These are phyloP conservation scores for Emericellopsis terricola DNA, from an alignment of 495 filamentous ascomycete species.

Conservation along the genomic window DNA sequence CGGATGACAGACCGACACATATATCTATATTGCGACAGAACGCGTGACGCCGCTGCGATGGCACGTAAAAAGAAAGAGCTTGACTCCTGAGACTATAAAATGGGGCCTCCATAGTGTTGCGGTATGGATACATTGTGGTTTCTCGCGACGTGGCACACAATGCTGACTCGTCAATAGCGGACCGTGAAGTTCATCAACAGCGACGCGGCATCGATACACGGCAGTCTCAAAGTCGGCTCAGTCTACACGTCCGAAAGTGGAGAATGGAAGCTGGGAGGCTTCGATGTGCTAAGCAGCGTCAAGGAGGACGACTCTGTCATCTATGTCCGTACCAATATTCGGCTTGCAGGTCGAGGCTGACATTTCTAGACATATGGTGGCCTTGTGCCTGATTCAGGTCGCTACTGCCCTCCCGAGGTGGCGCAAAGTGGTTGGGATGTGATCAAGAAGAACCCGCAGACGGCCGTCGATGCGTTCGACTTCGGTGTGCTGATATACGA, in stretches of 20 bases:
- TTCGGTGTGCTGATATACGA: slow-evolving; percentile 76
- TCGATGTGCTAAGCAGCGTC: slow-evolving; percentile 83
- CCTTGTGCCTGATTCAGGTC: slow-evolving; percentile 61
- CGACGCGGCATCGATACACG: slow-evolving; percentile 81
- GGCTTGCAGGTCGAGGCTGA: not conserved
- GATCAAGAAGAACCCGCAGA: slow-evolving; percentile 64
- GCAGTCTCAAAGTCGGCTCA: slow-evolving; percentile 64
- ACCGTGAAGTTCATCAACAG: slow-evolving; percentile 92
- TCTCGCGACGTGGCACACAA: not conserved
- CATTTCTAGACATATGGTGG: slow-evolving; percentile 56
- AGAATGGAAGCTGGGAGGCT: slow-evolving; percentile 91
- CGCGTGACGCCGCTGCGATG: slow-evolving; percentile 67
- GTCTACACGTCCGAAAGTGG: slow-evolving; percentile 88
- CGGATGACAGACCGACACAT: slow-evolving; percentile 57
- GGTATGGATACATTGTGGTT: slow-evolving; percentile 26
- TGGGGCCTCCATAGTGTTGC: slow-evolving; percentile 84
- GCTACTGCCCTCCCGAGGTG: slow-evolving; percentile 75
- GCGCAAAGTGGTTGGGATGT: slow-evolving; percentile 73
- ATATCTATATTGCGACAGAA: slow-evolving; percentile 92
- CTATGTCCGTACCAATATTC: slow-evolving; percentile 45
- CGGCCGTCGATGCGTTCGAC: slow-evolving; percentile 71
- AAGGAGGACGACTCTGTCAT: slow-evolving; percentile 89
- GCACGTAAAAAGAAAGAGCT: slow-evolving; percentile 66
- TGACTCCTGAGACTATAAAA: slow-evolving; percentile 80
- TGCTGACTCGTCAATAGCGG: slow-evolving; percentile 31